Percentiles rank a stretch among this genome's conserved stretches.
phyloP scores from a whole-genome alignment of 2,329 filamentous ascomycete species.

The Trichophyton simii region DNA sequence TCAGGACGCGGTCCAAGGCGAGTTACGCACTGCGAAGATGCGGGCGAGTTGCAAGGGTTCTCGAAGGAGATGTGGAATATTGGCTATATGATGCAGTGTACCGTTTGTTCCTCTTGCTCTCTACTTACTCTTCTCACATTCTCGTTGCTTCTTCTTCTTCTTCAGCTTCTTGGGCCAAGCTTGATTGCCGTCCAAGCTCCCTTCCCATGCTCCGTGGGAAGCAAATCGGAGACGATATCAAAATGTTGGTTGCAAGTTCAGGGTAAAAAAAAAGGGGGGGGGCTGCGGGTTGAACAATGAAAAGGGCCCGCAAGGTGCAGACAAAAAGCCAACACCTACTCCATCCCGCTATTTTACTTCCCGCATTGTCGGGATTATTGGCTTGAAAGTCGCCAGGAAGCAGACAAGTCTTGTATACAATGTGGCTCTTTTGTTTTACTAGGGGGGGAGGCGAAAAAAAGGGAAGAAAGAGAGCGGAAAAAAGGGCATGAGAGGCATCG shows the following conservation, averaged over 20 bases:
- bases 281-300: neutral
- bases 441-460: too few relatives aligned
- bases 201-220: neutral
- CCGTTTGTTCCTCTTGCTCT: too few relatives aligned
- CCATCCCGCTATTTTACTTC: neutral
- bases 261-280: neutral
- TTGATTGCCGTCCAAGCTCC: neutral
- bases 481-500: neutral
- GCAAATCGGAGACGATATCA: neutral
- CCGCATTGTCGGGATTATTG: neutral
- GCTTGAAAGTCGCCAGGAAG: neutral
- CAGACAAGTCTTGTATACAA: too few relatives aligned
- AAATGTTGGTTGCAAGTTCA: neutral
- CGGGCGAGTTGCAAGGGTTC: neutral
- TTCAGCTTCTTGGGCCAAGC: neutral
- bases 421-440: too few relatives aligned
- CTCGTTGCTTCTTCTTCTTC: neutral
- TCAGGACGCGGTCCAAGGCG: neutral
- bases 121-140: too few relatives aligned
- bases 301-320: neutral
- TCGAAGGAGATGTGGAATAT: neutral
- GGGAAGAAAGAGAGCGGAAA: too few relatives aligned
- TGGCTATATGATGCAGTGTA: too few relatives aligned
- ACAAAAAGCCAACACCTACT: neutral
- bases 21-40: neutral